Conservation (phyloP, 768 basidiomycete species). For the Tylopilus intermedius region DNA sequence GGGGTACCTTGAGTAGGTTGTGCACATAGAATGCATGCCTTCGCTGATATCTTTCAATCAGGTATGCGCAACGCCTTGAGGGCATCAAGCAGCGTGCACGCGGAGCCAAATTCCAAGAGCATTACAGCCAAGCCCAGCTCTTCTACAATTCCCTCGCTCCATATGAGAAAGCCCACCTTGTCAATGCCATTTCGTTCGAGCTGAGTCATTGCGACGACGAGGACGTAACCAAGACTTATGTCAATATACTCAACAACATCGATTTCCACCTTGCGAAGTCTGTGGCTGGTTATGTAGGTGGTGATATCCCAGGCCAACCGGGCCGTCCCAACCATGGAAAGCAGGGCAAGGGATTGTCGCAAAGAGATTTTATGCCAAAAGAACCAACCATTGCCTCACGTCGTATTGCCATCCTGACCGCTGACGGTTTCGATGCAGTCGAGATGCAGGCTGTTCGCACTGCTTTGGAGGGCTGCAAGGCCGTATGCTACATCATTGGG, state of each 20-base stretch:
- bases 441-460: conserved; percentile 58
- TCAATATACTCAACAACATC: conserved; percentile 64
- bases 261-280: conserved; percentile 66
- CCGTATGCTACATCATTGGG: conserved; percentile 63
- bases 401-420: conserved; percentile 70
- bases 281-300: conserved; percentile 64
- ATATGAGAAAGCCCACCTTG: conserved; percentile 68
- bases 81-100: conserved; percentile 59
- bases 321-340: conserved; percentile 54
- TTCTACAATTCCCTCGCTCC: conserved; percentile 78
- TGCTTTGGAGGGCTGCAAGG: conserved; percentile 46
- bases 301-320: conserved; percentile 49
- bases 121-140: conserved; percentile 65
- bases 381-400: conserved; percentile 57
- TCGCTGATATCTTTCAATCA: conserved; percentile 21
- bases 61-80: conserved; percentile 44
- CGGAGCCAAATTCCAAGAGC: conserved; percentile 74
- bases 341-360: conserved; percentile 53
- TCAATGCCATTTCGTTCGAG: conserved; percentile 73
- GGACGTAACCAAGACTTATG: conserved; percentile 62
- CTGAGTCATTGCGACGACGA: conserved; percentile 79
- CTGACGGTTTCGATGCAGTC: conserved; percentile 65
- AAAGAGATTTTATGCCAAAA: conserved; percentile 50
- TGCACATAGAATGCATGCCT: neutral
- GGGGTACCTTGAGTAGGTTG: conserved; percentile 52